Evolutionary conservation across 345 rosid genomes (phyloP).

Genomic region (Leavenworthia alabamica): DNA sequence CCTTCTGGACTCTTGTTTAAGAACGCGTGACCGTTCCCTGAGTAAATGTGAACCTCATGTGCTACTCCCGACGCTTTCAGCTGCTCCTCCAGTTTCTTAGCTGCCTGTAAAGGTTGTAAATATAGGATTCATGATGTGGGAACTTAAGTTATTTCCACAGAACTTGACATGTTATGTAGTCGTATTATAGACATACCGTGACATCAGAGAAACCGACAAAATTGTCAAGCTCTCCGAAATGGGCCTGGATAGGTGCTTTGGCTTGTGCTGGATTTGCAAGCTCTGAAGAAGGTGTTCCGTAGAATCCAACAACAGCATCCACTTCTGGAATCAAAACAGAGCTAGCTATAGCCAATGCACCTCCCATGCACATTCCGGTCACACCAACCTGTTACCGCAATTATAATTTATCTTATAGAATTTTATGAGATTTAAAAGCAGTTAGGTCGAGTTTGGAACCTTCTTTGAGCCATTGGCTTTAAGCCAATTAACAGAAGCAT

Average conservation of each 20-base stretch:
- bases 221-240: constrained; percentile 86
- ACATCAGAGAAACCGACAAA: constrained; percentile 82
- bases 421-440: neutral
- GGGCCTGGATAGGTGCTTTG: constrained; percentile 84
- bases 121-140: neutral
- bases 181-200: constrained; percentile 49
- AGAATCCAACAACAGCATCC: constrained; percentile 83
- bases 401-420: neutral
- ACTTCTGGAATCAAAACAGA: constrained; percentile 83
- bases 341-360: constrained; percentile 86
- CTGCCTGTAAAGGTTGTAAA: constrained; percentile 49
- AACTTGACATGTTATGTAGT: neutral
- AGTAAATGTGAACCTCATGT: constrained; percentile 71
- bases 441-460: constrained; percentile 30
- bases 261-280: constrained; percentile 84
- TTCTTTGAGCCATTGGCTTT: constrained; percentile 83
- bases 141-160: neutral
- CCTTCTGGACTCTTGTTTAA: constrained; percentile 78
- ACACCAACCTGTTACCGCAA: constrained; percentile 63
- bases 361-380: constrained; percentile 94
- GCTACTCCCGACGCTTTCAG: constrained; percentile 70
- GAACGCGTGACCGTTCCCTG: constrained; percentile 72
- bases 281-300: constrained; percentile 71
- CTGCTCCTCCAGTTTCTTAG: constrained; percentile 75
- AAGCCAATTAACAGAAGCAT: constrained; percentile 84